Base-by-base conservation (phyloP, 2,329 filamentous ascomycete genomes). In the Claviceps sp. region DNA sequence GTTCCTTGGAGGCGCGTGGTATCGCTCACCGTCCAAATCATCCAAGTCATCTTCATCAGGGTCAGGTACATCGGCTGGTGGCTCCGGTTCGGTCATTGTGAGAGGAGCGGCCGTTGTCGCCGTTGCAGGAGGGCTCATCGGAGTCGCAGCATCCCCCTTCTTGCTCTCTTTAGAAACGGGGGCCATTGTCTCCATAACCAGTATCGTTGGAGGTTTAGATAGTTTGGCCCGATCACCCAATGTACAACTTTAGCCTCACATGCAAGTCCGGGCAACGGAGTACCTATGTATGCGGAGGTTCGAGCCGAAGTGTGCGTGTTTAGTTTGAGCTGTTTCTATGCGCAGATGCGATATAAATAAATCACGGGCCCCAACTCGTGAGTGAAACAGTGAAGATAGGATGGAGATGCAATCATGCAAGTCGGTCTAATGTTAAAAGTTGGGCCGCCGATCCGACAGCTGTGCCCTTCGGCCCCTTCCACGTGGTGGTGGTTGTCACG, bases 41-140 rank as follows among this genome's bases (percentile, higher is more conserved):
- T 96, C 87, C 19, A 93, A 72, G 59, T 93, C 87, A 67, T 93
- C 93, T 68, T 95, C 90, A 58, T 97, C 91, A 6, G 90, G 91
- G 62, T 96, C 91, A 19, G 89, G 84, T 16, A 85, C 82, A 58
- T 85, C 49, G 10, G 49, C 42, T 4, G 42, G 51, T 40, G 37
- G 41, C 17, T 54, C 37, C 10, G 37, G 44, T 22, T 37, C 53
- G 38, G 44, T 22, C 22, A 16, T 30, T 30, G 43, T 22, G 30
- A 26, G 26, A 14, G 54, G 47, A 13, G 26, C 24, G 5, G 17
- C 24, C 13, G 55, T 47, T 46, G 52, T 51, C 16, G 50, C 44
- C 19, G 52, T 51, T 45, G 54, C 48, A 26, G 54, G 52, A 13
- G 51, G 48, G 19, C 45, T 50, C 34, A 56, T 34, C 50, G 58